phyloP scores from a whole-genome alignment of 1,284 basidiomycete genomes.

The Microbotryomycetes sp. region DNA sequence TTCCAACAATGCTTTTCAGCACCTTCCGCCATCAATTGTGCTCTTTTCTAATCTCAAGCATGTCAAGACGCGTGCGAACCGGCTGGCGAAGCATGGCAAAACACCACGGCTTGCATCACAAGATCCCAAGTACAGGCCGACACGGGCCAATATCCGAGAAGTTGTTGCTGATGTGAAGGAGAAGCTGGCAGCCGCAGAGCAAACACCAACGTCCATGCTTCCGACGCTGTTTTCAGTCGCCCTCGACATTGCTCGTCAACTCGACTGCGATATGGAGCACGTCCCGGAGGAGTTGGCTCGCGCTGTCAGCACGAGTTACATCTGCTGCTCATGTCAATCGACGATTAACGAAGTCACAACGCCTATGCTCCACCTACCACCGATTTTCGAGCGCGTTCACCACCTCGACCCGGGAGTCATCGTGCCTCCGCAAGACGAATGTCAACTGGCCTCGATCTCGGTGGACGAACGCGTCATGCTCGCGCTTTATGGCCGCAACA shows the following conservation, averaged over 20 bases:
- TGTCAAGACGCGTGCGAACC: constrained; percentile 16
- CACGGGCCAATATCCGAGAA: not conserved
- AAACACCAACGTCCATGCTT: not conserved
- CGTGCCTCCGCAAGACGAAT: not conserved
- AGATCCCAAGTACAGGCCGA: not conserved
- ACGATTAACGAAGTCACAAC: not conserved
- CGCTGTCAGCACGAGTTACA: not conserved
- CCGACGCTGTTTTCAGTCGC: not conserved
- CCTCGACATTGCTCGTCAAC: not conserved
- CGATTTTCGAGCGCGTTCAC: constrained; percentile 13
- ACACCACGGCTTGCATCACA: not conserved
- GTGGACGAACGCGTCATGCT: constrained; percentile 16
- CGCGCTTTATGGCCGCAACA: constrained; percentile 5
- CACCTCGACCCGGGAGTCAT: constrained; percentile 17
- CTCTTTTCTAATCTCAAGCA: constrained; percentile 16
- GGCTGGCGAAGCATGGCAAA: not conserved
- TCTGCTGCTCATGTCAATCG: constrained; percentile 2
- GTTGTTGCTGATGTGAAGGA: not conserved
- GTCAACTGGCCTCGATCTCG: constrained; percentile 1
- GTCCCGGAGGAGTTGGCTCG: not conserved
- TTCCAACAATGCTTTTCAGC: constrained; percentile 16
- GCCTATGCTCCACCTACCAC: not conserved
- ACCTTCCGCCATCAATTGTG: constrained; percentile 11
- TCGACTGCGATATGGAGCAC: not conserved
- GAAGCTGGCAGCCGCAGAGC: not conserved